Percentiles rank a stretch among this genome's conserved stretches.
These are phyloP conservation scores for Ailanthus altissimus DNA, from an alignment of 345 rosid species.

Conservation along the genomic window DNA sequence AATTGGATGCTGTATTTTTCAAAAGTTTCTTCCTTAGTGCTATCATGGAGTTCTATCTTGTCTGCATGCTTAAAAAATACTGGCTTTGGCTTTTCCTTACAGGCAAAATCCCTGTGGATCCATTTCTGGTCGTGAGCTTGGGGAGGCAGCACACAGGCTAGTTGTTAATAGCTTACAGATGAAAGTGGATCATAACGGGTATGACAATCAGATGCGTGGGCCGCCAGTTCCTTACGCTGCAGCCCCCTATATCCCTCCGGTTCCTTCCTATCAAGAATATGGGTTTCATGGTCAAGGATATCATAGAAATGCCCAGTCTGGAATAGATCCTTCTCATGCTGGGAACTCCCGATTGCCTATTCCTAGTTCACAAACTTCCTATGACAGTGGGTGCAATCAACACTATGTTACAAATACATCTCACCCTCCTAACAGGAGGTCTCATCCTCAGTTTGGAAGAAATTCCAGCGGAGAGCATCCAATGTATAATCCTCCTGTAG, in stretches of 20 bases:
- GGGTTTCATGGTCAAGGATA: conserved; percentile 24
- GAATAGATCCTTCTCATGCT: conserved; percentile 27
- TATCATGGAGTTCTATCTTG: background rate
- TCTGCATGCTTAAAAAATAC: background rate
- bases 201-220: conserved; percentile 33
- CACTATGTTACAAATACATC: conserved; percentile 7
- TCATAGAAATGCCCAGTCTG: conserved; percentile 24
- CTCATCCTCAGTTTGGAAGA: conserved; percentile 32
- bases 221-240: conserved; percentile 34
- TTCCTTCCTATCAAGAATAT: conserved; percentile 27
- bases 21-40: background rate
- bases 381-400: conserved; percentile 27
- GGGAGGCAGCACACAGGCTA: conserved; percentile 72
- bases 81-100: conserved; percentile 27
- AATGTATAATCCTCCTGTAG: conserved; percentile 13
- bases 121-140: conserved; percentile 62
- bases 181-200: conserved; percentile 34
- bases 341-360: conserved; percentile 12
- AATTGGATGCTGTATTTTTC: background rate
- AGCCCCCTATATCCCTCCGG: conserved; percentile 31
- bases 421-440: conserved; percentile 17
- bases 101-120: conserved; percentile 68
- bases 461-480: conserved; percentile 28
- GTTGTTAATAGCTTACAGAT: conserved; percentile 60
- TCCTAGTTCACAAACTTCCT: conserved; percentile 18